phyloP scores from a whole-genome alignment of 2,329 filamentous ascomycete genomes.

The Drechmeria coniospora region DNA sequence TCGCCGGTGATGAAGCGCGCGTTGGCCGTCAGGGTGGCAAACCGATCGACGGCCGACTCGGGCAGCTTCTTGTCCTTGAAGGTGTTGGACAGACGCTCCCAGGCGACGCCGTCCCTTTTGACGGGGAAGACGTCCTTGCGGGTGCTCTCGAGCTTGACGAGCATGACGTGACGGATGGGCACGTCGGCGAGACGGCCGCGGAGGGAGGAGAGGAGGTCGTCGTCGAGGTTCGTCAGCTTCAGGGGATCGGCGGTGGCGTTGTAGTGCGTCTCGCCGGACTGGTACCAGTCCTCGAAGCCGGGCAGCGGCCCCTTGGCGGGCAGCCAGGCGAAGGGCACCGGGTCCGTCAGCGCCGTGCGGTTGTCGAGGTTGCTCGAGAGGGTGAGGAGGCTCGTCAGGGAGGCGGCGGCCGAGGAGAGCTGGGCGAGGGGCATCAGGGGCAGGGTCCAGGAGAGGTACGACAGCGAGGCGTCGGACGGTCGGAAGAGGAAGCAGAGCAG shows the following conservation, averaged over 20 bases:
- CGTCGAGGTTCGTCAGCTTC: constrained; percentile 23
- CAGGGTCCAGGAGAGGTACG: constrained; percentile 20
- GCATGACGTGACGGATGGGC: constrained; percentile 25
- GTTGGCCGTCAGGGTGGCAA: constrained; percentile 15
- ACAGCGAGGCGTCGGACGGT: constrained; percentile 14
- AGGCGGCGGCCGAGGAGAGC: constrained; percentile 12
- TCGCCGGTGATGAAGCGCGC: constrained; percentile 20
- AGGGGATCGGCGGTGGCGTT: constrained; percentile 20
- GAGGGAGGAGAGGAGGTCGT: constrained; percentile 14
- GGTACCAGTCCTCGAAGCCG: constrained; percentile 16
- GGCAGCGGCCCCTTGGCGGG: constrained; percentile 8
- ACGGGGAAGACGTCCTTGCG: constrained; percentile 29
- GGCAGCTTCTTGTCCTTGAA: constrained; percentile 17
- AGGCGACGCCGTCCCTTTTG: constrained; percentile 23
- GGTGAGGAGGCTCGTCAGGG: constrained; percentile 10
- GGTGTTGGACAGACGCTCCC: constrained; percentile 17
- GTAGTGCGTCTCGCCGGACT: constrained; percentile 11
- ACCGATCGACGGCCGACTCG: constrained; percentile 11
- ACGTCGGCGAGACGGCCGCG: constrained; percentile 12
- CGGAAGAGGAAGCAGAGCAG: constrained; percentile 9
- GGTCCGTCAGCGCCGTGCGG: constrained; percentile 11
- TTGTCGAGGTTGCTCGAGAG: constrained; percentile 12
- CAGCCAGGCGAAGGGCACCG: constrained; percentile 12
- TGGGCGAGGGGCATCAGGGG: constrained; percentile 18
- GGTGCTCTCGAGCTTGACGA: constrained; percentile 29